Percentiles rank a stretch among this genome's conserved stretches.
Conservation (phyloP, 495 filamentous ascomycete genomes). For the Acidomyces sp. region DNA sequence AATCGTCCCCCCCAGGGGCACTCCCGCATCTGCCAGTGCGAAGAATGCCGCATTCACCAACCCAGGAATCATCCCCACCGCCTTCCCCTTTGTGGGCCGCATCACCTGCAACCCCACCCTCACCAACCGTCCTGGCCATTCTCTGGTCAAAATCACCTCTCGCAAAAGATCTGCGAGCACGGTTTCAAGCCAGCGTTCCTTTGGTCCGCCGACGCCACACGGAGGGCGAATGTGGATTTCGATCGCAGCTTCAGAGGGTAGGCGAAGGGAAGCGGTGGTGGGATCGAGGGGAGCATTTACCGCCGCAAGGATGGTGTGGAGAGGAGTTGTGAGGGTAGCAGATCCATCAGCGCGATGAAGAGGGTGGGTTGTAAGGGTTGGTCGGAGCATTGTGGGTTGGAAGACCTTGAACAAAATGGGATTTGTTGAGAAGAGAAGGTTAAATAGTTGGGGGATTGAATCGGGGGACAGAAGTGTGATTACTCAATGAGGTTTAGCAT, state of each 20-base stretch:
- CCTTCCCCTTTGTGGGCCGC: conserved; percentile 26
- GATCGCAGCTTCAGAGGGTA: conserved; percentile 76
- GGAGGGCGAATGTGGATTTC: conserved; percentile 84
- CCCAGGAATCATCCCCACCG: conserved; percentile 19
- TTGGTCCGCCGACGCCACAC: conserved; percentile 64
- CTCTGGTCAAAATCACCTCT: conserved; percentile 53
- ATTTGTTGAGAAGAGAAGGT: too few relatives aligned
- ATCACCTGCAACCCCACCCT: conserved; percentile 58
- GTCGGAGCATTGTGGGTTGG: too few relatives aligned
- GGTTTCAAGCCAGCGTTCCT: conserved; percentile 61
- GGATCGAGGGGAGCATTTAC: conserved; percentile 92
- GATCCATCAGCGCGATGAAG: conserved; percentile 76
- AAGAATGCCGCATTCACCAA: conserved; percentile 23
- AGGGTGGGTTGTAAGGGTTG: too few relatives aligned
- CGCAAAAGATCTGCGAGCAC: conserved; percentile 53
- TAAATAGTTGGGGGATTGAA: too few relatives aligned
- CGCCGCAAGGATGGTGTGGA: conserved; percentile 67
- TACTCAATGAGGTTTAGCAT: too few relatives aligned
- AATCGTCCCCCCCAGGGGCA: conserved; percentile 11
- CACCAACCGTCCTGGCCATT: conserved; percentile 56
- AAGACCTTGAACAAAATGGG: too few relatives aligned
- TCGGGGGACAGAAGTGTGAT: too few relatives aligned
- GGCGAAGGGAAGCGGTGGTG: too few relatives aligned
- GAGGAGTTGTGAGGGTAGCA: conserved; percentile 62
- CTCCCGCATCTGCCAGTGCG: conserved; percentile 15